Conservation (phyloP, 2,329 filamentous ascomycete genomes). For the Penicillium sp. region DNA sequence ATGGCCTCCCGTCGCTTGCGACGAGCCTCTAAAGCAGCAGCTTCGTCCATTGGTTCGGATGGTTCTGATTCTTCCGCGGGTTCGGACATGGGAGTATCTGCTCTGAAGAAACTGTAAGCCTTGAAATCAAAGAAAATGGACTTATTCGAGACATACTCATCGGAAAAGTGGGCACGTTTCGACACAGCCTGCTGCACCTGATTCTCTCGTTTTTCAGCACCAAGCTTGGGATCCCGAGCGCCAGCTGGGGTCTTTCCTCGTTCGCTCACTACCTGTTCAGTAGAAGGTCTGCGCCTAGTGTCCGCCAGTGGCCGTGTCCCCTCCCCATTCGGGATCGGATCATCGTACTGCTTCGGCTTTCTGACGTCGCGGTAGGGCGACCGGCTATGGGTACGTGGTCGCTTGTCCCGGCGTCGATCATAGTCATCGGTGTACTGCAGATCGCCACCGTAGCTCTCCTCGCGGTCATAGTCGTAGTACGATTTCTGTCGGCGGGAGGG, state of each 20-base stretch:
- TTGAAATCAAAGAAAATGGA: neutral
- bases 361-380: slow-evolving; percentile 49
- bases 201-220: slow-evolving; percentile 71
- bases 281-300: slow-evolving; percentile 54
- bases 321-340: slow-evolving; percentile 34
- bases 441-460: slow-evolving; percentile 44
- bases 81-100: slow-evolving; percentile 23
- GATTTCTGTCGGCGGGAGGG: slow-evolving; percentile 43
- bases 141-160: slow-evolving; percentile 47
- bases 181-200: slow-evolving; percentile 57
- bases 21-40: slow-evolving; percentile 80
- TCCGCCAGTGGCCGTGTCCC: slow-evolving; percentile 35
- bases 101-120: slow-evolving; percentile 26
- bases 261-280: slow-evolving; percentile 67
- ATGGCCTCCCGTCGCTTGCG: slow-evolving; percentile 83
- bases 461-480: slow-evolving; percentile 59
- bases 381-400: slow-evolving; percentile 59
- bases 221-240: slow-evolving; percentile 62
- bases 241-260: slow-evolving; percentile 63
- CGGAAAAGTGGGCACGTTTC: slow-evolving; percentile 39
- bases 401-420: slow-evolving; percentile 56
- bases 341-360: slow-evolving; percentile 46
- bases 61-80: slow-evolving; percentile 45
- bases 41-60: slow-evolving; percentile 72
- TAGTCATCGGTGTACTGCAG: slow-evolving; percentile 57